Conservation (phyloP, 768 basidiomycete genomes). For the Lactarius indigo region DNA sequence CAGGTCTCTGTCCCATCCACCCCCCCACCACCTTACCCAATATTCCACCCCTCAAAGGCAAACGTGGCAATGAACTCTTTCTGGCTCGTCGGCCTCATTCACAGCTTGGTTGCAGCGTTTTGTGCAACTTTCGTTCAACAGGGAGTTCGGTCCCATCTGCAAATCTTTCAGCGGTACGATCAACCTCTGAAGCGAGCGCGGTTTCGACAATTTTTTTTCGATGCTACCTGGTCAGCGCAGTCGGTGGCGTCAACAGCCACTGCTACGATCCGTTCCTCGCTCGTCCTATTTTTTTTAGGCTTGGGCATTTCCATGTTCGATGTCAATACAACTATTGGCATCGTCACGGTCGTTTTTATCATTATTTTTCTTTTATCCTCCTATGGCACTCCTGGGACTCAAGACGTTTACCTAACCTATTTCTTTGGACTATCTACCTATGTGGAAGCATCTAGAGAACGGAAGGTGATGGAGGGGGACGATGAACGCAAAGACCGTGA, state of each 20-base stretch:
- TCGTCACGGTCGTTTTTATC: not conserved
- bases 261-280: not conserved
- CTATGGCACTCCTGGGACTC: too few relatives aligned
- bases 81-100: not conserved
- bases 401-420: too few relatives aligned
- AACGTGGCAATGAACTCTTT: not conserved
- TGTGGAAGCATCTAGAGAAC: not conserved
- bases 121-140: not conserved
- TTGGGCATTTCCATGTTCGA: not conserved
- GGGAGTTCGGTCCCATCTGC: not conserved
- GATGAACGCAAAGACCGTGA: too few relatives aligned
- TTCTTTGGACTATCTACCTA: not conserved
- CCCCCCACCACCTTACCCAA: not conserved
- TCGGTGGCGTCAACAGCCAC: too few relatives aligned
- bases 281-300: not conserved
- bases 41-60: not conserved
- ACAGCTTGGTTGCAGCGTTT: not conserved
- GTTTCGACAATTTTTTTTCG: not conserved
- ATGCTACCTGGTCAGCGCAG: not conserved
- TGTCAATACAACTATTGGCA: not conserved
- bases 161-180: not conserved
- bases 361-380: not conserved
- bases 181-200: not conserved
- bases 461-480: not conserved
- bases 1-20: not conserved